Evolutionary conservation across 1,284 basidiomycete species (phyloP), one percentile per base, ranked within the genome.

Genomic region (Takashimella tepidaria): DNA sequence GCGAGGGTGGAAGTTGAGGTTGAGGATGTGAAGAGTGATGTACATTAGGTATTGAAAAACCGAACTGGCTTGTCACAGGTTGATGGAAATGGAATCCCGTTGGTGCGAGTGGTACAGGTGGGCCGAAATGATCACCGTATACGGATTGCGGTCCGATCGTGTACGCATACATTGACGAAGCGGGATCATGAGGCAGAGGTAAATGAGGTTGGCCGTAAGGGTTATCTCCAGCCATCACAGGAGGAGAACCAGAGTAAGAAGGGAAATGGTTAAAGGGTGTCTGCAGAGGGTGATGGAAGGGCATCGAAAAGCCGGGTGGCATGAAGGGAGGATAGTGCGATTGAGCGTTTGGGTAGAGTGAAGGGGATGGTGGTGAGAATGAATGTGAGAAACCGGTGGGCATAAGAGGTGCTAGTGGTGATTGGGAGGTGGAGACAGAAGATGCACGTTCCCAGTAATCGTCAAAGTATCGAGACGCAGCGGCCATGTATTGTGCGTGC

Each of bases 401-500:
- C 42, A 52, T 51, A 48, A 44, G 48, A 4, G 31, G 20, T 11
- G 21, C 25, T 27, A 31, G 37, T 19, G 27, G 47, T 5, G 26
- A 19, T 41, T 60, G 56, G 0, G 59, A 55, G 8, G 47, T 55
- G 23, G 64, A 65, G 2, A 66, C 60, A n/a, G 51, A 55, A 4
- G 64, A 67, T 6, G 63, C 63, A 10, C 68, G 60, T 59, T 74
- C 72, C 72, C 72, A 74, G 53, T 68, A 62, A 45, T 74, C 70
- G 51, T 74, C 72, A 19, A 68, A 72, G 31, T 68, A 64, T 3
- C 63, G 63, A 40, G 60, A 62, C 0, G 72, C 72, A 2, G 68
- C 68, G 11, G 68, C 67, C 62, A 72, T 68, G 57, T 62, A 71
- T 49, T 71, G 67, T 27, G 62, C 63, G 52, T 74, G 68, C 59